A percentile compares a stretch with the other conserved stretches of the same genome.
phyloP scores from a whole-genome alignment of 1,284 basidiomycete genomes.

The Coniophora puteana region DNA sequence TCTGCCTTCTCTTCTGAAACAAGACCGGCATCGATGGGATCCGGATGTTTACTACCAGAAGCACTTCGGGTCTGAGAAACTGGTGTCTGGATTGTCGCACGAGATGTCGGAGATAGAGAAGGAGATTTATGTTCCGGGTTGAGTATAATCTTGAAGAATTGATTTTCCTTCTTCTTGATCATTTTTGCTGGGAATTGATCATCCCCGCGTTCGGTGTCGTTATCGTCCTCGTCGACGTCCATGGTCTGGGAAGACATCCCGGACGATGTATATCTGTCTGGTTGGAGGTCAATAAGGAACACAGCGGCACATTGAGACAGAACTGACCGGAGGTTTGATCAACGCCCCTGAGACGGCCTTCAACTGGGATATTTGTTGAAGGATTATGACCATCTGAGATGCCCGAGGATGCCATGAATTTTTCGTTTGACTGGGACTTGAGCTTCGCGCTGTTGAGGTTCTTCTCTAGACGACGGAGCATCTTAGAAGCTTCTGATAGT shows the following conservation, averaged over 20 bases:
- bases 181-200: conserved; percentile 69
- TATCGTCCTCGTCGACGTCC: conserved; percentile 60
- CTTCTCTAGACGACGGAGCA: conserved; percentile 81
- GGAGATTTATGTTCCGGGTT: conserved; percentile 59
- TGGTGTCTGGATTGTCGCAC: too few species aligned
- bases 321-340: conserved; percentile 38
- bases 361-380: conserved; percentile 27
- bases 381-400: conserved; percentile 31
- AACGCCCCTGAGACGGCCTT: conserved; percentile 26
- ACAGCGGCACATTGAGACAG: conserved; percentile 11
- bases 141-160: conserved; percentile 78
- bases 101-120: conserved; percentile 10
- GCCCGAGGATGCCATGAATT: conserved; percentile 27
- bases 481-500: conserved; percentile 81
- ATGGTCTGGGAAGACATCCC: conserved; percentile 35
- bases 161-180: conserved; percentile 62
- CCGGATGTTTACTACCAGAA: conserved; percentile 34
- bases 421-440: conserved; percentile 42
- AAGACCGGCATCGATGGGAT: conserved; percentile 67
- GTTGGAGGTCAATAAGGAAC: conserved; percentile 6
- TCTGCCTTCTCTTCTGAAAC: conserved; percentile 64
- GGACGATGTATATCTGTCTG: conserved; percentile 32
- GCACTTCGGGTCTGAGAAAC: too few species aligned
- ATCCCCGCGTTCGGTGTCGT: conserved; percentile 50
- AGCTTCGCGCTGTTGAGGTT: conserved; percentile 73